These are phyloP conservation scores for Orychophragmus violaceus DNA, from an alignment of 345 rosid genomes.

Conservation along the genomic window DNA sequence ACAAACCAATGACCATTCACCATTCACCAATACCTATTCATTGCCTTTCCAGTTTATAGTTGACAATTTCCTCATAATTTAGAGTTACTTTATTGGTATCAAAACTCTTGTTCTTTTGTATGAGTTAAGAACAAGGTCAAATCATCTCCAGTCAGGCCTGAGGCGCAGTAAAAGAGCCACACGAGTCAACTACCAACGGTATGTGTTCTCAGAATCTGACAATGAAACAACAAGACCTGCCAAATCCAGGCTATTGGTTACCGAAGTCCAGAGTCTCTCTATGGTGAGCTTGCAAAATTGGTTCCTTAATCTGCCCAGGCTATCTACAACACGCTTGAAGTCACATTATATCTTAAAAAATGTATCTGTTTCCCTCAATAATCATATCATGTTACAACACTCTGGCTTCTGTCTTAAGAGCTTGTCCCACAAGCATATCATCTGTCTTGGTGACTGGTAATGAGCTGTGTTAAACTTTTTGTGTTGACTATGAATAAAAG, in stretches of 20 bases:
- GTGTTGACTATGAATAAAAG: background rate
- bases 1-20: conserved; percentile 23
- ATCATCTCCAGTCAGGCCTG: conserved; percentile 59
- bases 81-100: background rate
- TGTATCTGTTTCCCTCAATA: background rate
- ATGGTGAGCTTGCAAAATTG: conserved; percentile 19
- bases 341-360: conserved; percentile 8
- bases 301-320: conserved; percentile 9
- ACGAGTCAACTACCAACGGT: conserved; percentile 59
- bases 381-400: conserved; percentile 90
- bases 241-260: conserved; percentile 31
- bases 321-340: conserved; percentile 2
- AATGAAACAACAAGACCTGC: conserved; percentile 39
- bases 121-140: conserved; percentile 64
- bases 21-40: conserved; percentile 12
- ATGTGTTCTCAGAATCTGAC: conserved; percentile 73
- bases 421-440: conserved; percentile 88
- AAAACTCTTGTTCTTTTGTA: too few species aligned
- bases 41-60: too few species aligned
- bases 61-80: conserved; percentile 1
- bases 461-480: conserved; percentile 58
- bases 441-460: conserved; percentile 94
- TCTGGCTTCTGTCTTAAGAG: conserved; percentile 47
- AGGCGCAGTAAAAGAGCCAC: conserved; percentile 89
- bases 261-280: background rate